Conservation (phyloP, 73 alveolate species). For the Paraurostyla sp. region DNA sequence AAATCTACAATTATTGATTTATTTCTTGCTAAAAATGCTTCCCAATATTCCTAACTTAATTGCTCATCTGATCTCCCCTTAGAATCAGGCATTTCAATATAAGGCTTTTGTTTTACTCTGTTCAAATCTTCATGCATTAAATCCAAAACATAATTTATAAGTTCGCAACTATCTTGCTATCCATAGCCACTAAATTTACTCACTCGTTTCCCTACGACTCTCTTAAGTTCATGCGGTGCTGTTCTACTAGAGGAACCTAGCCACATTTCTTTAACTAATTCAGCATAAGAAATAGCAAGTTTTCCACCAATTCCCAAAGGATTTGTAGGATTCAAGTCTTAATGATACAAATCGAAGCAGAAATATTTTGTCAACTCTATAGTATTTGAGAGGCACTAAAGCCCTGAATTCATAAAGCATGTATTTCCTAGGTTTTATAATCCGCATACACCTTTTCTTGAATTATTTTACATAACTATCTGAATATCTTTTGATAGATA, state of each 20-base stretch:
- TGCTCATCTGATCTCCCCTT: conserved; percentile 76
- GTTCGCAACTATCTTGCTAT: conserved; percentile 91
- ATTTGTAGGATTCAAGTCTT: conserved; percentile 90
- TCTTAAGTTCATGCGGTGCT: conserved; percentile 81
- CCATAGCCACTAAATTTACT: conserved; percentile 85
- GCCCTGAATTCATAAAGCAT: conserved; percentile 98
- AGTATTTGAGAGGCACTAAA: conserved; percentile 93
- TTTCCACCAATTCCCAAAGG: conserved; percentile 96
- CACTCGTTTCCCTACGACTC: conserved; percentile 79
- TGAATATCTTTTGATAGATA: conserved; percentile 38
- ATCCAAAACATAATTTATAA: conserved; percentile 95
- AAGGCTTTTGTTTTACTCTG: conserved; percentile 76
- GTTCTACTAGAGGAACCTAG: conserved; percentile 70
- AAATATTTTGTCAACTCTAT: conserved; percentile 91
- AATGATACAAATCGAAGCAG: conserved; percentile 76
- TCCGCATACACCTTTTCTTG: conserved; percentile 92
- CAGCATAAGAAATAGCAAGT: conserved; percentile 93
- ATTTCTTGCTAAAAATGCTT: conserved; percentile 77
- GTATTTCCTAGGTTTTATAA: conserved; percentile 97
- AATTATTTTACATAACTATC: conserved; percentile 49
- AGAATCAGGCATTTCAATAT: conserved; percentile 66
- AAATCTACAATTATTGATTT: conserved; percentile 86
- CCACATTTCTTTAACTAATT: conserved; percentile 91
- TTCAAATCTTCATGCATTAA: conserved; percentile 98
- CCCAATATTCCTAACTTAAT: conserved; percentile 83